These are phyloP conservation scores for Ophiostoma fasciatum DNA, from an alignment of 2,329 filamentous ascomycete genomes.

Conservation along the genomic window DNA sequence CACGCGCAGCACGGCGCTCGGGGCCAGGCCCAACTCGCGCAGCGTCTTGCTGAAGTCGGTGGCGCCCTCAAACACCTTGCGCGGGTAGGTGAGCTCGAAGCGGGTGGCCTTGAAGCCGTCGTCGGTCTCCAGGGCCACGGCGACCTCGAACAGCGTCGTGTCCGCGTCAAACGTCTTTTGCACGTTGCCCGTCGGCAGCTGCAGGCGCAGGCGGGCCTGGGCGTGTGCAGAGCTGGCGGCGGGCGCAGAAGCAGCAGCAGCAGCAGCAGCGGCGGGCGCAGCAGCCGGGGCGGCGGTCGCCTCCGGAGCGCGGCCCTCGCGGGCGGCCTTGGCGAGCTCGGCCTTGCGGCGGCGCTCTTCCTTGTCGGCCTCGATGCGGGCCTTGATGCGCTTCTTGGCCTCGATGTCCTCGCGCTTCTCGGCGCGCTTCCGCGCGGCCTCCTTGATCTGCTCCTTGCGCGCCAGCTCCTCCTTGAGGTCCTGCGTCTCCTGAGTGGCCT, in stretches of 20 bases:
- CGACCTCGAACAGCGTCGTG: slow-evolving; percentile 86
- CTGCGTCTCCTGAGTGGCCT: slow-evolving; percentile 77
- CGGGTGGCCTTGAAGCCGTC: slow-evolving; percentile 54
- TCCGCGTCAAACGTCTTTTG: slow-evolving; percentile 81
- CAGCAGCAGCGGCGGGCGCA: slow-evolving; percentile 28
- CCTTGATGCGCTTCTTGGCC: slow-evolving; percentile 78
- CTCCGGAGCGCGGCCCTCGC: slow-evolving; percentile 55
- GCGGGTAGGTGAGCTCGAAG: slow-evolving; percentile 78
- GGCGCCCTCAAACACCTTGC: slow-evolving; percentile 57
- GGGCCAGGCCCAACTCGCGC: slow-evolving; percentile 80
- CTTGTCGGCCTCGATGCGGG: slow-evolving; percentile 91
- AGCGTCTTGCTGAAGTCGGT: slow-evolving; percentile 77
- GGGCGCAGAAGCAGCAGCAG: slow-evolving; percentile 48
- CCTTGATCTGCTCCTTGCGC: slow-evolving; percentile 83
- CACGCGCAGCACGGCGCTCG: slow-evolving; percentile 60
- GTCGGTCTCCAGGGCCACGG: slow-evolving; percentile 58
- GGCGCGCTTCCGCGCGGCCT: slow-evolving; percentile 68
- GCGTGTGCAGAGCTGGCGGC: slow-evolving; percentile 21
- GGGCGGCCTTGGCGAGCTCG: slow-evolving; percentile 68
- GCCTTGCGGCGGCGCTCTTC: slow-evolving; percentile 74
- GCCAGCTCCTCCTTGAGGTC: slow-evolving; percentile 80
- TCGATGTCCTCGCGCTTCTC: slow-evolving; percentile 79
- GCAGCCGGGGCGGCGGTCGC: slow-evolving; percentile 16
- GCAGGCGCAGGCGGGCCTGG: slow-evolving; percentile 68
- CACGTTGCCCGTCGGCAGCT: slow-evolving; percentile 53